Evolutionary conservation across 352 stramenopile species (phyloP).

Genomic region (Globisporangium parvum): DNA sequence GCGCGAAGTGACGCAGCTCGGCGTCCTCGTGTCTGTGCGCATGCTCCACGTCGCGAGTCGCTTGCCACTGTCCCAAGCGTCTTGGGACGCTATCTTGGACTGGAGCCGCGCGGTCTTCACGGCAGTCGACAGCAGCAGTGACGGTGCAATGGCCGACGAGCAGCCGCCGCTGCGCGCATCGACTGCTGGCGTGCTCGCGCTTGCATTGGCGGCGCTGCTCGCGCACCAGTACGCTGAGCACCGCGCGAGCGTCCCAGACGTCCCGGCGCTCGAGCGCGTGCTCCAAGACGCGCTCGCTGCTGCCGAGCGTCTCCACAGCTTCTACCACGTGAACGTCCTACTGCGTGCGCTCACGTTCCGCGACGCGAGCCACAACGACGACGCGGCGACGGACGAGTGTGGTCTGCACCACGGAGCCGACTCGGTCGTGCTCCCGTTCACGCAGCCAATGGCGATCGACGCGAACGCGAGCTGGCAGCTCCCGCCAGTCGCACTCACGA

Average conservation of each 20-base stretch:
- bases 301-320: constrained; percentile 37
- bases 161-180: constrained; percentile 19
- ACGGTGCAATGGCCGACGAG: neutral
- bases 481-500: constrained; percentile 14
- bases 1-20: constrained; percentile 24
- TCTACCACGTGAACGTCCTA: constrained; percentile 48
- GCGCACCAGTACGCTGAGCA: constrained; percentile 30
- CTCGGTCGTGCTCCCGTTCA: constrained; percentile 13
- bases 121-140: constrained; percentile 10
- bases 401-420: neutral
- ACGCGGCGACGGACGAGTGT: constrained; percentile 6
- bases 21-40: constrained; percentile 25
- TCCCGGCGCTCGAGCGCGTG: constrained; percentile 19
- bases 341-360: constrained; percentile 36
- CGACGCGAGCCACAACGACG: constrained; percentile 17
- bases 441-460: constrained; percentile 21
- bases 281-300: constrained; percentile 36
- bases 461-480: constrained; percentile 26
- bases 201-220: constrained; percentile 48
- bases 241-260: constrained; percentile 5
- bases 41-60: constrained; percentile 23
- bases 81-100: constrained; percentile 12
- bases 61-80: constrained; percentile 12
- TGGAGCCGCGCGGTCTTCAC: constrained; percentile 29
- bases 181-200: constrained; percentile 31